These are phyloP conservation scores for Euclidium syriacum DNA, from an alignment of 345 rosid species.

Conservation along the genomic window DNA sequence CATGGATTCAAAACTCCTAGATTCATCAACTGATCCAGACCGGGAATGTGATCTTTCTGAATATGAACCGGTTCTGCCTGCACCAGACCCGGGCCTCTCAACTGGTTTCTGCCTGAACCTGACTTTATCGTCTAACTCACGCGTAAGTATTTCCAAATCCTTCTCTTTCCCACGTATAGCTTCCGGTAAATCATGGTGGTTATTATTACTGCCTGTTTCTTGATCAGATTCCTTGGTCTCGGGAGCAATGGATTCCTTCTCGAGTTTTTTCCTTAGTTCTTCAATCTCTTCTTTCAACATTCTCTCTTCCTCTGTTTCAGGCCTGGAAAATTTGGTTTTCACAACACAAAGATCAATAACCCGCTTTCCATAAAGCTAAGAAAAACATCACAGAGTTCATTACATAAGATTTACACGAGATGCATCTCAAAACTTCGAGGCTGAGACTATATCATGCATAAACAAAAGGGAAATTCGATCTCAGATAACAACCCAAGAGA, in stretches of 20 bases:
- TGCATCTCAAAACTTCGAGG: background rate
- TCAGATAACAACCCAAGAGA: background rate
- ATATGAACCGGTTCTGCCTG: conserved; percentile 46
- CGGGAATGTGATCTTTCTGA: conserved; percentile 74
- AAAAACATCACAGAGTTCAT: background rate
- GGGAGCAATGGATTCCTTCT: conserved; percentile 35
- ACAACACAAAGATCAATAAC: conserved; percentile 8
- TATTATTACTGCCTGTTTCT: conserved; percentile 31
- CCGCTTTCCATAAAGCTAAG: background rate
- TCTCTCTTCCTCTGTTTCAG: conserved; percentile 77
- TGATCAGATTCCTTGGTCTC: conserved; percentile 33
- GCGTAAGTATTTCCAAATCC: conserved; percentile 52
- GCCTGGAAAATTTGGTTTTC: conserved; percentile 47
- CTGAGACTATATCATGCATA: background rate
- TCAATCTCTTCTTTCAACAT: conserved; percentile 63
- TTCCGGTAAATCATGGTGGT: conserved; percentile 35
- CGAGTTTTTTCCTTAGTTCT: conserved; percentile 45
- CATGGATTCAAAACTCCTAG: conserved; percentile 55
- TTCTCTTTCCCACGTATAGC: conserved; percentile 54
- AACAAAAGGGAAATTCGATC: background rate
- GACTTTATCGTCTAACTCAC: conserved; percentile 70
- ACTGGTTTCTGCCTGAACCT: conserved; percentile 69
- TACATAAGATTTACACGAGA: conserved; percentile 6
- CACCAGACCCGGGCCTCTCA: conserved; percentile 39
- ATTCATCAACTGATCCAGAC: conserved; percentile 68